These are phyloP conservation scores for Schrenkiella parvula DNA, from an alignment of 345 rosid genomes.

Conservation along the genomic window DNA sequence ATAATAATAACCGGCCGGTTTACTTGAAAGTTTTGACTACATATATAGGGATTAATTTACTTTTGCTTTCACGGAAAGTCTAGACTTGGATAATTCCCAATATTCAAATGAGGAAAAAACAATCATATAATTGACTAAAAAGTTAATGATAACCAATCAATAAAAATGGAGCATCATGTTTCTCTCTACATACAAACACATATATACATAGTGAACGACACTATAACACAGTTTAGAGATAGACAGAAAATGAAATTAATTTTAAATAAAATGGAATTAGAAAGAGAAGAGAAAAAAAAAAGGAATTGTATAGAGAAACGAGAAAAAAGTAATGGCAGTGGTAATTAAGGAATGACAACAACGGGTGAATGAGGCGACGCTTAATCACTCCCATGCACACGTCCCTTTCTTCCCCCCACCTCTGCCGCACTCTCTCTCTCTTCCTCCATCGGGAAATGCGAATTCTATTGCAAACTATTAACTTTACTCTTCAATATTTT, in stretches of 20 bases:
- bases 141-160: slow-evolving; percentile 37
- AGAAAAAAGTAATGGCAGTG: slow-evolving; percentile 52
- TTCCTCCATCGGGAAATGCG: slow-evolving; percentile 40
- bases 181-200: slow-evolving; percentile 13
- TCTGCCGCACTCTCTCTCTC: slow-evolving; percentile 69
- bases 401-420: slow-evolving; percentile 98
- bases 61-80: slow-evolving; percentile 35
- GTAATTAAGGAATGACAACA: slow-evolving; percentile 68
- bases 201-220: not conserved
- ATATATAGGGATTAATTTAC: not conserved
- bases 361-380: slow-evolving; percentile 87
- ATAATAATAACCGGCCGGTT: not conserved
- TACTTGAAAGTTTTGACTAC: not conserved
- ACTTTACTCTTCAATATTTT: not conserved
- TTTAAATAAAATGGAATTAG: not conserved
- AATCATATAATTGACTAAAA: slow-evolving; percentile 34
- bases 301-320: slow-evolving; percentile 27
- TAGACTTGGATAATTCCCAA: slow-evolving; percentile 30
- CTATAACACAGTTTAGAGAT: not conserved
- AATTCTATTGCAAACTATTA: slow-evolving; percentile 17
- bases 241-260: slow-evolving; percentile 2
- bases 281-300: not conserved
- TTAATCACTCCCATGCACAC: slow-evolving; percentile 84
- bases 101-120: slow-evolving; percentile 17
- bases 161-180: slow-evolving; percentile 31